phyloP scores from a whole-genome alignment of 148 eudicot genomes.

The Cornus florida region DNA sequence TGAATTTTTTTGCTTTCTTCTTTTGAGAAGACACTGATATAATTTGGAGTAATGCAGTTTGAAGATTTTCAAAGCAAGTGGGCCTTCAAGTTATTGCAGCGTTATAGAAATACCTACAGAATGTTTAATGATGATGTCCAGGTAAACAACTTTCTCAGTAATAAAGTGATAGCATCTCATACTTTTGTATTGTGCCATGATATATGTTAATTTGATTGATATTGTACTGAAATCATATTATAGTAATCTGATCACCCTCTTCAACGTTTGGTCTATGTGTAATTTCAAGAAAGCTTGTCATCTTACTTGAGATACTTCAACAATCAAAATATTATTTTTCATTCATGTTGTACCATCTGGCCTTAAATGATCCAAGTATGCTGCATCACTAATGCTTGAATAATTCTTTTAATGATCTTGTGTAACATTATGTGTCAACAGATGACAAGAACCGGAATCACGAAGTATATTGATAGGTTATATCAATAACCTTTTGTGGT shows the following conservation, averaged over 20 bases:
- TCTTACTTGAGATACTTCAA: neutral
- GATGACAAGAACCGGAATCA: too few relatives aligned
- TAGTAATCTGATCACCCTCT: neutral
- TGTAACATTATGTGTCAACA: neutral
- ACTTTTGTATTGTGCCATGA: neutral
- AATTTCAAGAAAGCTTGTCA: too few relatives aligned
- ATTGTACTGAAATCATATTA: neutral
- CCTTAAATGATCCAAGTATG: neutral
- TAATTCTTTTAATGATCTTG: neutral
- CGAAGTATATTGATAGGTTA: too few relatives aligned
- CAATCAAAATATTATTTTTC: neutral
- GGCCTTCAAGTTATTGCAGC: slow-evolving; percentile 94
- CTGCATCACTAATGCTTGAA: neutral
- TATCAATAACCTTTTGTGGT: too few relatives aligned
- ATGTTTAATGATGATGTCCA: slow-evolving; percentile 99
- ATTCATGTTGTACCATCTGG: neutral
- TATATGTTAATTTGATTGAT: neutral
- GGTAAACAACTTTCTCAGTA: slow-evolving; percentile 34
- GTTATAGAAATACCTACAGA: slow-evolving; percentile 83
- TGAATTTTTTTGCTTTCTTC: neutral
- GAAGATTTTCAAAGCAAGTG: slow-evolving; percentile 99
- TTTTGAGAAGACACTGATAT: slow-evolving; percentile 6
- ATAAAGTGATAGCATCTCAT: neutral
- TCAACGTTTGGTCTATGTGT: neutral
- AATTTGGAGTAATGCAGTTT: slow-evolving; percentile 49